These are phyloP conservation scores for Chalciporus sphaerocephalus DNA, from an alignment of 768 basidiomycete genomes.

Conservation along the genomic window DNA sequence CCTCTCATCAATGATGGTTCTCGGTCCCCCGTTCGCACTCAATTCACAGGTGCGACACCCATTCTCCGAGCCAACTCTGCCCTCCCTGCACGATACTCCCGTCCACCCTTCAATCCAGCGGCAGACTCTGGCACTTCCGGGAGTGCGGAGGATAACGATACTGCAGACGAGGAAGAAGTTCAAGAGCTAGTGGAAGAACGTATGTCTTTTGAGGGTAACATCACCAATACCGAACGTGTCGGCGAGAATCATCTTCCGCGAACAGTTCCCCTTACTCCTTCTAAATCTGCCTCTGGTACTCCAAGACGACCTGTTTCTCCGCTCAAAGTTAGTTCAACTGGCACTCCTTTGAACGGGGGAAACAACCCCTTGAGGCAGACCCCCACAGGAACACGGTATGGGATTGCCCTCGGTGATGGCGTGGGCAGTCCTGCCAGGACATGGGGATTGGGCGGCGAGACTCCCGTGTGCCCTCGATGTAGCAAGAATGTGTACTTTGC, in stretches of 20 bases:
- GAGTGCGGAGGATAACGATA: constrained; percentile 27
- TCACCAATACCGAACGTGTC: constrained; percentile 46
- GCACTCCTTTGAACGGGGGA: constrained; percentile 7
- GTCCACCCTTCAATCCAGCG: constrained; percentile 14
- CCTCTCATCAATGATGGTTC: constrained; percentile 13
- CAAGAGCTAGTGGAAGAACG: constrained; percentile 28
- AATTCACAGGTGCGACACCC: constrained; percentile 29
- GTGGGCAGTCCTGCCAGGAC: constrained; percentile 40
- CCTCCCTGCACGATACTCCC: constrained; percentile 37
- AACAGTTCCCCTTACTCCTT: constrained; percentile 47
- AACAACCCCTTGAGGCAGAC: constrained; percentile 37
- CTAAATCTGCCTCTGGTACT: constrained; percentile 17
- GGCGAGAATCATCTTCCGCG: constrained; percentile 47
- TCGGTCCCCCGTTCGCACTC: constrained; percentile 25
- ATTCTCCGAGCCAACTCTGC: constrained; percentile 40
- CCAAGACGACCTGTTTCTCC: constrained; percentile 18
- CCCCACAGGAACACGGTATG: constrained; percentile 64
- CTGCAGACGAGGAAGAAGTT: constrained; percentile 23
- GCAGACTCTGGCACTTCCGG: constrained; percentile 7
- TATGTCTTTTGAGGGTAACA: constrained; percentile 24
- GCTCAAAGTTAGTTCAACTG: constrained; percentile 25
- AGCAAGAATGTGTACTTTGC: constrained; percentile 80
- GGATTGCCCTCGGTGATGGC: constrained; percentile 46
- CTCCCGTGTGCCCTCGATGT: constrained; percentile 66
- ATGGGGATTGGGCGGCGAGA: constrained; percentile 48